A percentile compares a stretch with the other conserved stretches of the same genome.
phyloP scores from a whole-genome alignment of 345 rosid species.

The Brassica carinata region DNA sequence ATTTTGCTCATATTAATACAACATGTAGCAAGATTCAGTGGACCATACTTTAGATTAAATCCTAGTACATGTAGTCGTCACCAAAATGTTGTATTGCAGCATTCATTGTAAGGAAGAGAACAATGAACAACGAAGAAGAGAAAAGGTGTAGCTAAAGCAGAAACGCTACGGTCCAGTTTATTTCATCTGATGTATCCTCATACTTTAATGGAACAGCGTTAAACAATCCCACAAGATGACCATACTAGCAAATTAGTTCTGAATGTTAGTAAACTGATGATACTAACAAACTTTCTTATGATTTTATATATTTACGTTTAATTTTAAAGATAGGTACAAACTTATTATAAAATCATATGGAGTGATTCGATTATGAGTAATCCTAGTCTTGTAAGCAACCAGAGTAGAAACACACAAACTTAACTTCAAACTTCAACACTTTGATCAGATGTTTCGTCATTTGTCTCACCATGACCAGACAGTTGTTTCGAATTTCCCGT shows the following conservation, averaged over 20 bases:
- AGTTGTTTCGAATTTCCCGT: not conserved
- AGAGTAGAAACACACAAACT: not conserved
- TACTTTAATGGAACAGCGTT: not conserved
- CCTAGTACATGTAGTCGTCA: not conserved
- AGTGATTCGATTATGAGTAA: not conserved
- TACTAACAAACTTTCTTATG: not conserved
- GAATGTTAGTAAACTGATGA: not conserved
- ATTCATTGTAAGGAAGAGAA: not conserved
- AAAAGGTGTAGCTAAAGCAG: not conserved
- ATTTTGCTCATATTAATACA: constrained; percentile 21
- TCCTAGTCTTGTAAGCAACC: not conserved
- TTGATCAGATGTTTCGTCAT: not conserved
- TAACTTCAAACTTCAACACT: not conserved
- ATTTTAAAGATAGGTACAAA: not conserved
- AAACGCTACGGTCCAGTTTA: not conserved
- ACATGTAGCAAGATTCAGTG: not conserved
- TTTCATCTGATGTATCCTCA: not conserved
- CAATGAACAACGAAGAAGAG: not conserved
- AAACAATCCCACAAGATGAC: not conserved
- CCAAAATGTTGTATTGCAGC: not conserved
- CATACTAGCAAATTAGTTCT: not conserved
- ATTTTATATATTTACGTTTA: too few species aligned
- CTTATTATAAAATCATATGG: not conserved
- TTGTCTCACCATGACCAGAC: not conserved
- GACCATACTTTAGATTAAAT: not conserved